Base-by-base conservation (phyloP, 345 rosid genomes). In the Euphorbia lathyris region DNA sequence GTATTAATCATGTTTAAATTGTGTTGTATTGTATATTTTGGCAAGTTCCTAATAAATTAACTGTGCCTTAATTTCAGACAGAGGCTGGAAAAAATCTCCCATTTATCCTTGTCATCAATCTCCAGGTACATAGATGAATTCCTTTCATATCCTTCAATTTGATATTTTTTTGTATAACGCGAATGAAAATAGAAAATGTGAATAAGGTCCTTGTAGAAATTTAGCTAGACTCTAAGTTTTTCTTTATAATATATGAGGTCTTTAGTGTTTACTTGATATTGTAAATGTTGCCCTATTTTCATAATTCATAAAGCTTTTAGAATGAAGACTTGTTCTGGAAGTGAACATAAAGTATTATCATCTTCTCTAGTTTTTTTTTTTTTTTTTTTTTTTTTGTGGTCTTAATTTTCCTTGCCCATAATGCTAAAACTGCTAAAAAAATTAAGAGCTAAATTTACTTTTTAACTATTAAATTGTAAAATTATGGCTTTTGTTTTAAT, bases 31-130 rank as follows among this genome's bases (percentile, higher is more conserved):
- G 4, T 14, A 42, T 29, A 66, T 12, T 61, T 70, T 3, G 56
- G n/a, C 20, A 25, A 65, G 50, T 34, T 4, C n/a, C 61, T 70
- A 74, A 55, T 66, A 61, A 17, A 58, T 29, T 62, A 52, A 67
- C 27, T 47, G 19, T 60, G 23, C 67, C 60, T 74, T 26, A 50
- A 75, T 75, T 88, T 76, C 90, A 95, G 99, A 86, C 92, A 16
- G 93, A 88, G 74, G 84, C 87, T 22, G 98, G 96, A 67, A 95
- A 95, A 75, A 88, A 79, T 85, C 92, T 95, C 69, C 98, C 99
- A 0, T 92, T 95, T 79, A 77, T 95, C 76, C 90, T 95, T 25
- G 78, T 90, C 69, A 62, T 92, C 76, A 92, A 92, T 79, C 97
- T 95, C 45, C 96, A 95, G 98, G 99, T 95, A 84, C 60, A 72